Base-by-base conservation (phyloP, 2,329 filamentous ascomycete genomes). In the Trichoderma koningii region DNA sequence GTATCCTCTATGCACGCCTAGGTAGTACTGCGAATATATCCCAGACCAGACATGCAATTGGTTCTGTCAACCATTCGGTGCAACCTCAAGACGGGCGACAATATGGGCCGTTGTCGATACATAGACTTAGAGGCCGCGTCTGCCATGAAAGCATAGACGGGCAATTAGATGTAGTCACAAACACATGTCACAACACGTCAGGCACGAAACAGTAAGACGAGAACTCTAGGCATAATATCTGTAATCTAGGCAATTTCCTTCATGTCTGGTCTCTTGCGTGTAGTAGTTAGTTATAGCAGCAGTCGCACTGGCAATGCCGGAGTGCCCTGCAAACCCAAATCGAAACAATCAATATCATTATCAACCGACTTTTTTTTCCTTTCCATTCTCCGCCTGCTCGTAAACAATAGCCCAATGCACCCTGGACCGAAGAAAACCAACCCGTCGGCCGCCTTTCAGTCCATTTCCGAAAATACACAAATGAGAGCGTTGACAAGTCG, bases 191-290 rank as follows among this genome's bases (percentile, higher is more conserved):
- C 38, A 38, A 26, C 17, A 45, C 26, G 55, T n/a, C 17, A 17
- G 5, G 38, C 38, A 45, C n/a, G 19, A 21, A 21, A 14, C 19
- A 42, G 17, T 38, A 38, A 38, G n/a, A 14, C 34, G 34, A 5
- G 34, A 38, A 38, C 2, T 38, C 12, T 55, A 41, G 45, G 59
- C 41, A 63, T 38, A 56, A 63, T 9, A 23, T 55, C 61, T 56
- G 55, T 56, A 55, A 56, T 55, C 61, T 63, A 63, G 61, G 61
- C 61, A 63, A 56, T 63, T 63, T 55, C 61, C 56, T 63, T 63
- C 50, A 63, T 63, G 52, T 56, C 61, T 63, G 61, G 56, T 63
- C 52, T 63, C 28, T 41, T 60, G 45, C 50, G 56, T 63, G 61
- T 63, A 59, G 50, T 63, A 62, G 12, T 38, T 38, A 3, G 10